Evolutionary conservation across 176 grass and related monocot species (phyloP), one percentile per base, ranked within the genome.

Genomic region (Olyra latifolia): DNA sequence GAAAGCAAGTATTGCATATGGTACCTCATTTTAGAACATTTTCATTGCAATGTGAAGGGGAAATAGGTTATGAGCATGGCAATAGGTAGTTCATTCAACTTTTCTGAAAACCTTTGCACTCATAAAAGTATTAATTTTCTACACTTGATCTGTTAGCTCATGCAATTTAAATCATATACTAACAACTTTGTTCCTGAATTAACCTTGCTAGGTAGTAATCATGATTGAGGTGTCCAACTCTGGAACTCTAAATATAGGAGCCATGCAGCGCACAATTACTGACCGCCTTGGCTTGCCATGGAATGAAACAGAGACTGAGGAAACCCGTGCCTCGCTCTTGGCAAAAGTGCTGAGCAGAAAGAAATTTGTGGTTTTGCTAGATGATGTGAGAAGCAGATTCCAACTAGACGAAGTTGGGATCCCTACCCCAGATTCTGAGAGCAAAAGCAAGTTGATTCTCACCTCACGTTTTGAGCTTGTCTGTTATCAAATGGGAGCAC

Each of bases 161-260:
- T 40, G 17, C n/a, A 70, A 0, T 28, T 78, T 62, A 50, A 50
- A 42, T 9, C 42, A 10, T 16, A 16, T 43, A 32, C 45, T 85
- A 64, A 71, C 17, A 62, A 10, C 41, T 84, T 24, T 60, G 27
- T 2, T 17, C 58, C 4, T 45, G 58, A 38, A 50, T 62, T 48
- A 69, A 53, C 24, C 71, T 63, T 78, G 58, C 11, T 70, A 89
- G 67, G 89, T 86, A 38, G 92, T 87, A 41, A 94, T 94, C 49
- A 82, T 87, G 70, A 69, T 91, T 2, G 80, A 91, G 16, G 79
- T 94, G 27, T 91, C 92, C 38, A 94, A 87, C 35, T 76, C 70
- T 4, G 56, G 22, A 73, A 83, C 46, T 43, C 77, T 87, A 62
- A 88, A 86, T 39, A 55, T 70, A 19, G 30, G 2, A 57, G 71